phyloP scores from a whole-genome alignment of 2,329 filamentous ascomycete species.

The Fusarium sp. region DNA sequence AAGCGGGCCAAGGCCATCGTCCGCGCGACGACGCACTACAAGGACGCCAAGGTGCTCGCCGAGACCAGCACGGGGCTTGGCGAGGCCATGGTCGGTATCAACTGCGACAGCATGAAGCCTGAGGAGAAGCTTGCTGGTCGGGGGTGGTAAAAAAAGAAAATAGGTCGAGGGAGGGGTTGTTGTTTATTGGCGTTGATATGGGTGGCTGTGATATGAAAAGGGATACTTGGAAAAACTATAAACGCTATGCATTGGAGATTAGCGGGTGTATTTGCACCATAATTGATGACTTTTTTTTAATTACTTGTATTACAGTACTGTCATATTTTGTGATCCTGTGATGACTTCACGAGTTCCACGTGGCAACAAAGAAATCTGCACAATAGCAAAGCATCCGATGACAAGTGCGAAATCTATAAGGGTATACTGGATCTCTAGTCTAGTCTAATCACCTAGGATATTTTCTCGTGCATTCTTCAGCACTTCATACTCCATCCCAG shows the following conservation, averaged over 20 bases:
- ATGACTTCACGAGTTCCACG: background rate
- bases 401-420: background rate
- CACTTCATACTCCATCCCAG: background rate
- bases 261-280: conserved; percentile 31
- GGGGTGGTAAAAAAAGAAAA: conserved; percentile 74
- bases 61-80: conserved; percentile 89
- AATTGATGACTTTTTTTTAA: conserved; percentile 17
- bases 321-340: background rate
- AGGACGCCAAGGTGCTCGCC: conserved; percentile 84
- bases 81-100: conserved; percentile 98
- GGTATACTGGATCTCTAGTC: background rate
- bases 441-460: background rate
- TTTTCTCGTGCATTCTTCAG: background rate
- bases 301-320: background rate
- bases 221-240: background rate
- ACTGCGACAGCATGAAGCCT: conserved; percentile 80
- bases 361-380: background rate
- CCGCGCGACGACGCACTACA: conserved; percentile 90
- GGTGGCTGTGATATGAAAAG: conserved; percentile 29
- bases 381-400: background rate
- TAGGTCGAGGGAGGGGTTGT: background rate
- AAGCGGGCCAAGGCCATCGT: conserved; percentile 96
- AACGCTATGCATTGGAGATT: conserved; percentile 17
- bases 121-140: conserved; percentile 85
- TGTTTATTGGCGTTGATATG: conserved; percentile 21